Evolutionary conservation across 352 stramenopile species (phyloP).

Genomic region (Pythium volutum): DNA sequence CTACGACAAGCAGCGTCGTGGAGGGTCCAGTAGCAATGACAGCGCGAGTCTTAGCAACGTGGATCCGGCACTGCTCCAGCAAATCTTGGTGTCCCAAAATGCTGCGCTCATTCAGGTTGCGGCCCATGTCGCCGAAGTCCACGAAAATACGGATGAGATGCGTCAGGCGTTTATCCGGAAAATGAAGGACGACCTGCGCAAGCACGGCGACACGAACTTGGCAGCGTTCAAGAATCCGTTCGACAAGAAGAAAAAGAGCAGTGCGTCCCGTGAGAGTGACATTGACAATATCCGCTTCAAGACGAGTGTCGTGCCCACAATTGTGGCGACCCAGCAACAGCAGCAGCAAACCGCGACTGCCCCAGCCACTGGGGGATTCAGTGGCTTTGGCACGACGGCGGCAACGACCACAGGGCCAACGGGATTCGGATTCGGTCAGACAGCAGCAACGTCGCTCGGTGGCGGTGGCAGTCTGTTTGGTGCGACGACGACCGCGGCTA

Average conservation of each 20-base stretch:
- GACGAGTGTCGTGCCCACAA: constrained; percentile 66
- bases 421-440: constrained; percentile 10
- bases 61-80: constrained; percentile 50
- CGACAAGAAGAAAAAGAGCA: constrained; percentile 74
- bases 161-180: constrained; percentile 62
- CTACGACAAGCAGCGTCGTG: constrained; percentile 31
- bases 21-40: not conserved
- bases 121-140: constrained; percentile 67
- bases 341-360: constrained; percentile 19
- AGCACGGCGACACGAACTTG: constrained; percentile 58
- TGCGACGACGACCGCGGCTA: constrained; percentile 6
- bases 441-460: not conserved
- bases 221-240: constrained; percentile 73
- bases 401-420: not conserved
- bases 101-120: constrained; percentile 71
- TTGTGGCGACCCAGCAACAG: constrained; percentile 34
- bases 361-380: constrained; percentile 29
- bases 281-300: constrained; percentile 82
- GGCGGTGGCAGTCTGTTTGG: constrained; percentile 19
- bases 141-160: constrained; percentile 74
- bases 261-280: constrained; percentile 33
- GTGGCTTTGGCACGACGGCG: constrained; percentile 24
- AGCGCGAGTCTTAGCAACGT: constrained; percentile 20
- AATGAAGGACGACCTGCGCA: constrained; percentile 55
- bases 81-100: constrained; percentile 79